A percentile compares a stretch with the other conserved stretches of the same genome.
phyloP scores from a whole-genome alignment of 2,329 filamentous ascomycete genomes.

The Macrophomina pseudophaseolina region DNA sequence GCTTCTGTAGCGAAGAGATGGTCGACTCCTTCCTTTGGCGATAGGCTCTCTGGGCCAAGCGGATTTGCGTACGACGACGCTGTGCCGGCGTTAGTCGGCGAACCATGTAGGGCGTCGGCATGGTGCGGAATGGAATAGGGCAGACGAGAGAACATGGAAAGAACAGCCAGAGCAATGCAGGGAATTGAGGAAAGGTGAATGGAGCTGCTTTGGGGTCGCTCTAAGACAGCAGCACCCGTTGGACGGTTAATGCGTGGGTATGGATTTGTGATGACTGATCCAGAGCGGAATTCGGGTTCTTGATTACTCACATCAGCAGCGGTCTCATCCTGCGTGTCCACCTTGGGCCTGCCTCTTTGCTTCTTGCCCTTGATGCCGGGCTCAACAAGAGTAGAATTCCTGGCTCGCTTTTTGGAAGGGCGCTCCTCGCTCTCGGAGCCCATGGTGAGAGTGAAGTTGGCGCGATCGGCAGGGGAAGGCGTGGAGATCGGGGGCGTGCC shows the following conservation, averaged over 20 bases:
- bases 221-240: not conserved
- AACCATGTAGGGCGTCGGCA: slow-evolving; percentile 18
- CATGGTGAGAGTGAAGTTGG: slow-evolving; percentile 1
- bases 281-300: slow-evolving; percentile 1
- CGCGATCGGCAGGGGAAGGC: not conserved
- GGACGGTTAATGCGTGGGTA: slow-evolving; percentile 5
- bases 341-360: slow-evolving; percentile 72
- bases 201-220: not conserved
- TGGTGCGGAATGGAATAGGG: not conserved
- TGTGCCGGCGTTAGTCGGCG: slow-evolving; percentile 38
- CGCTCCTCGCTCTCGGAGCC: slow-evolving; percentile 32
- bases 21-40: slow-evolving; percentile 83
- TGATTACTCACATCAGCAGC: slow-evolving; percentile 72
- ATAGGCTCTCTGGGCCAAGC: slow-evolving; percentile 84
- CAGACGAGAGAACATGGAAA: not conserved
- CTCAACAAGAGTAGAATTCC: slow-evolving; percentile 34
- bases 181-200: not conserved
- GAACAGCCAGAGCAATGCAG: not conserved
- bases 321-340: slow-evolving; percentile 79
- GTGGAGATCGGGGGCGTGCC: not conserved
- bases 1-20: slow-evolving; percentile 73
- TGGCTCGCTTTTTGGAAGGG: slow-evolving; percentile 40
- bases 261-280: slow-evolving; percentile 25
- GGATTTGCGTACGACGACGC: slow-evolving; percentile 85
- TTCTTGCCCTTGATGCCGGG: slow-evolving; percentile 50